Conservation (phyloP, 148 eudicot species). For the Amaranthus cruentus region DNA sequence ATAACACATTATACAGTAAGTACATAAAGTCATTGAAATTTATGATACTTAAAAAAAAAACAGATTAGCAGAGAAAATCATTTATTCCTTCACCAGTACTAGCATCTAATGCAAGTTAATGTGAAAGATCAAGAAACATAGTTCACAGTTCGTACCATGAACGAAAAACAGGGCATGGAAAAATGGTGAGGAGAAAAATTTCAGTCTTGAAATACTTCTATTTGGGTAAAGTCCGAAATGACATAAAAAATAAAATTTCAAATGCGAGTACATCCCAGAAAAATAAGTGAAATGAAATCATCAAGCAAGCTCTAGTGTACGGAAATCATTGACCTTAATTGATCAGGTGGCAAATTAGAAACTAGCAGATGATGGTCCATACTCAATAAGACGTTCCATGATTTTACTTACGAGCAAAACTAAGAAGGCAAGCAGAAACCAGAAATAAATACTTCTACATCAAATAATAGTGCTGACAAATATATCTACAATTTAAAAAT, state of each 20-base stretch:
- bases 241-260: neutral
- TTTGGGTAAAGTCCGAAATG: neutral
- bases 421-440: neutral
- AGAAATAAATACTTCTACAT: neutral
- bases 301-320: neutral
- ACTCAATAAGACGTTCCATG: neutral
- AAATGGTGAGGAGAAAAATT: neutral
- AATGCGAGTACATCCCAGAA: neutral
- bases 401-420: neutral
- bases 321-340: neutral
- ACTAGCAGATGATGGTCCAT: neutral
- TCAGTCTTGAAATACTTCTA: too few relatives aligned
- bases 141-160: neutral
- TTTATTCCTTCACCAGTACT: neutral
- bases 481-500: neutral
- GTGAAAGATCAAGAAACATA: neutral
- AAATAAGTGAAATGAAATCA: neutral
- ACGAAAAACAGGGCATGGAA: neutral
- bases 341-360: neutral
- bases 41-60: neutral
- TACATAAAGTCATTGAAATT: neutral
- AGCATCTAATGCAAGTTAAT: neutral
- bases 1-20: neutral
- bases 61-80: neutral
- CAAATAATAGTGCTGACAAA: neutral